Percentiles rank a stretch among this genome's conserved stretches.
These are phyloP conservation scores for Diplodia sapinea DNA, from an alignment of 2,329 filamentous ascomycete species.

Conservation along the genomic window DNA sequence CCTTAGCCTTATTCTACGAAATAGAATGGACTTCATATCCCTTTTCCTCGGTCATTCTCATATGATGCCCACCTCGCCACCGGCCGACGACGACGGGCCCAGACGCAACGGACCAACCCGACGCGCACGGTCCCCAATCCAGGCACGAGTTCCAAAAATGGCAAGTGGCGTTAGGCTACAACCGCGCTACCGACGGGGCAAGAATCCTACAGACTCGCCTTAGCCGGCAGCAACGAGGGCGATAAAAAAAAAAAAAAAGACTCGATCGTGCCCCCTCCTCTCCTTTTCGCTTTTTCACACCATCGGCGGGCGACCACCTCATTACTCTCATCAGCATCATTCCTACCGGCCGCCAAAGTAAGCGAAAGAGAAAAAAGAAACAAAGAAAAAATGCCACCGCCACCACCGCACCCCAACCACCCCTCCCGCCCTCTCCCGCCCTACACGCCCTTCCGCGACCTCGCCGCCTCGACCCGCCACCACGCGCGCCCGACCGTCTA, in stretches of 20 bases:
- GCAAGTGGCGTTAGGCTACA: neutral
- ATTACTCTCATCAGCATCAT: too few species aligned
- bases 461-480: neutral
- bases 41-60: neutral
- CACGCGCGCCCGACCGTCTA: constrained; percentile 15
- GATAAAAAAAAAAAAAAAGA: neutral
- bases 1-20: neutral
- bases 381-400: neutral
- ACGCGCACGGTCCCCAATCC: neutral
- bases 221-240: neutral
- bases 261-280: neutral
- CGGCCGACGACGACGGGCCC: neutral
- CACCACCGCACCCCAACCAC: neutral
- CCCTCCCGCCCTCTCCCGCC: neutral
- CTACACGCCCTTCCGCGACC: constrained; percentile 1
- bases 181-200: neutral
- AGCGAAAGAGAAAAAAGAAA: neutral
- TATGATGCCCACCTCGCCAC: neutral
- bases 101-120: neutral
- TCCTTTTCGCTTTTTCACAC: neutral
- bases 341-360: too few species aligned
- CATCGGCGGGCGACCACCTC: too few species aligned
- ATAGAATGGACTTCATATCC: too few species aligned
- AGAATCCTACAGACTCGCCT: neutral
- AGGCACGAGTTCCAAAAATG: neutral